These are phyloP conservation scores for Monosporascus sp. DNA, from an alignment of 2,329 filamentous ascomycete species.

Conservation along the genomic window DNA sequence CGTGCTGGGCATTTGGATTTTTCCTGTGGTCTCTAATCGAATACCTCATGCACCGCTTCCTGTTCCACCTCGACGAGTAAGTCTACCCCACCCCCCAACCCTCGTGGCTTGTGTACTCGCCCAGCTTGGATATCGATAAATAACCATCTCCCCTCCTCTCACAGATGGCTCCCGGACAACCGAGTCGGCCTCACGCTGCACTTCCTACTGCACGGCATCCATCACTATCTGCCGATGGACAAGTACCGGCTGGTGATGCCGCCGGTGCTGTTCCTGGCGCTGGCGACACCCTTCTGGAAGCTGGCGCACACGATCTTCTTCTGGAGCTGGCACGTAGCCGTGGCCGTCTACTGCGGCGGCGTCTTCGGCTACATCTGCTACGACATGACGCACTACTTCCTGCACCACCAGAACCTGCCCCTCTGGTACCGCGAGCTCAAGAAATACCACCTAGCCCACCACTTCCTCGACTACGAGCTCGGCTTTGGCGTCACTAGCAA, in stretches of 20 bases:
- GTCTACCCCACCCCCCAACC: conserved; percentile 26
- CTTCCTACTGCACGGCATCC: conserved; percentile 92
- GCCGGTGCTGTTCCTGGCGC: conserved; percentile 74
- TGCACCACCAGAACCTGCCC: conserved; percentile 90
- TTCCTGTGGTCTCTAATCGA: conserved; percentile 86
- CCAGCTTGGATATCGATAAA: not conserved
- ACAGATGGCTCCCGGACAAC: conserved; percentile 84
- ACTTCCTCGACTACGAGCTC: conserved; percentile 97
- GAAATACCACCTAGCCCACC: conserved; percentile 95
- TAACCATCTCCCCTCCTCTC: conserved; percentile 22
- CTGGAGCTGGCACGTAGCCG: conserved; percentile 78
- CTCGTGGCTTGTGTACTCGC: not conserved
- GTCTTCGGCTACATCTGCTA: conserved; percentile 96
- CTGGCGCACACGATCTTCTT: conserved; percentile 77
- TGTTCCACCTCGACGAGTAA: conserved; percentile 92
- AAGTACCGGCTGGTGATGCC: conserved; percentile 97
- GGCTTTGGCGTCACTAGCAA: conserved; percentile 94
- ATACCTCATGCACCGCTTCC: conserved; percentile 79
- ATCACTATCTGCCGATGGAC: conserved; percentile 99
- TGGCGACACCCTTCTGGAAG: conserved; percentile 89
- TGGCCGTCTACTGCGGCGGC: conserved; percentile 78
- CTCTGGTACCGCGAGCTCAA: conserved; percentile 87
- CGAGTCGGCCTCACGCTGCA: conserved; percentile 79
- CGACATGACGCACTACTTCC: conserved; percentile 96
- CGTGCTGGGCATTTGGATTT: conserved; percentile 67